phyloP scores from a whole-genome alignment of 2,329 filamentous ascomycete genomes.

The Fusarium abutilonis region DNA sequence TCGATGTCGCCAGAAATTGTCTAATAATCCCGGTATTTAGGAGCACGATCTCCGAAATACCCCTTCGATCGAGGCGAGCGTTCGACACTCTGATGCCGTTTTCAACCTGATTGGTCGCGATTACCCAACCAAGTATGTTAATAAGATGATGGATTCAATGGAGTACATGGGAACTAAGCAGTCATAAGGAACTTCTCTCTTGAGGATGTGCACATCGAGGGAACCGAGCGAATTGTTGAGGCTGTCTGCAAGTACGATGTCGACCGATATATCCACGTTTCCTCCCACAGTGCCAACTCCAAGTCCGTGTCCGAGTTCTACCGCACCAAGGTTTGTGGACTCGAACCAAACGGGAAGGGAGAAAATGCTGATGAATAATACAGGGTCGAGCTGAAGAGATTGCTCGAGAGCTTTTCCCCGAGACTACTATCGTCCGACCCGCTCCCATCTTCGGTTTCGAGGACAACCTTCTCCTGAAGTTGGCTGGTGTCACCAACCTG shows the following conservation, averaged over 20 bases:
- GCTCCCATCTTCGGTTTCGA: constrained; percentile 95
- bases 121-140: constrained; percentile 87
- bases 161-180: constrained; percentile 35
- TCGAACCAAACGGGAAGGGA: not conserved
- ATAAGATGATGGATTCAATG: not conserved
- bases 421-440: constrained; percentile 95
- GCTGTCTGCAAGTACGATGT: constrained; percentile 98
- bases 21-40: constrained; percentile 55
- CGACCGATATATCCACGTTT: constrained; percentile 96
- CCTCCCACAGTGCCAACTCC: constrained; percentile 87
- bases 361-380: constrained; percentile 26
- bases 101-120: constrained; percentile 95
- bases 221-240: constrained; percentile 89
- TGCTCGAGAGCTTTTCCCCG: constrained; percentile 88
- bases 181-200: constrained; percentile 87
- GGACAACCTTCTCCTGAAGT: constrained; percentile 86
- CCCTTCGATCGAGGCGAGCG: constrained; percentile 93
- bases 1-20: not conserved
- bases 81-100: constrained; percentile 95
- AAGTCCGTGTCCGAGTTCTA: constrained; percentile 90
- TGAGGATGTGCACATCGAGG: constrained; percentile 92
- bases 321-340: constrained; percentile 76
- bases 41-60: constrained; percentile 97
- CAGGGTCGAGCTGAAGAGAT: constrained; percentile 83
- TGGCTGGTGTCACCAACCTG: constrained; percentile 82